These are phyloP conservation scores for Colletotrichum eremochloae DNA, from an alignment of 2,329 filamentous ascomycete genomes.

Conservation along the genomic window DNA sequence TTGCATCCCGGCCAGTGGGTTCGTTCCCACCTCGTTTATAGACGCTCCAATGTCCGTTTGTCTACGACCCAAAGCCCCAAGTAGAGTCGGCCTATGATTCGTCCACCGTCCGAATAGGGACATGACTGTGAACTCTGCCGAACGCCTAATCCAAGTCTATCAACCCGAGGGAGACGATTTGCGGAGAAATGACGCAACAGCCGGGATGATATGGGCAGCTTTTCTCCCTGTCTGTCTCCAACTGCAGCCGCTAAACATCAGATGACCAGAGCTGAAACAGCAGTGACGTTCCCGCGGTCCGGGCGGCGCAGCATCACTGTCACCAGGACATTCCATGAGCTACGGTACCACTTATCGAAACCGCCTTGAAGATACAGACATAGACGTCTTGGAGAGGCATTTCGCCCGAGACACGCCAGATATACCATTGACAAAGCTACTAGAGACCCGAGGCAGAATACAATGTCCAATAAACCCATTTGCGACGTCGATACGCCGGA, in stretches of 20 bases:
- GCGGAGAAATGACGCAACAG: conserved; percentile 34
- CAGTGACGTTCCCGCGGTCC: conserved; percentile 24
- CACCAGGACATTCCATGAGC: neutral
- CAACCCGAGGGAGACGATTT: conserved; percentile 12
- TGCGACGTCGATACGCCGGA: conserved; percentile 49
- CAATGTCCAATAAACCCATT: conserved; percentile 50
- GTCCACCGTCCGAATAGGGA: neutral
- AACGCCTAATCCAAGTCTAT: neutral
- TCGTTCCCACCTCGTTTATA: no score
- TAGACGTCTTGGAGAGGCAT: neutral
- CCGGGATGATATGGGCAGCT: neutral
- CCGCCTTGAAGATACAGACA: neutral
- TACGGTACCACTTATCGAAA: neutral
- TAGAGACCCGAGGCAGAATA: neutral
- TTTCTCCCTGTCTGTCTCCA: conserved; percentile 19
- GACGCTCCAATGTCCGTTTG: neutral
- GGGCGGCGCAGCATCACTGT: neutral
- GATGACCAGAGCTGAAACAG: conserved; percentile 38
- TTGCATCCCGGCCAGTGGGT: neutral
- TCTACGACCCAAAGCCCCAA: neutral
- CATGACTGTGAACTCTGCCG: neutral
- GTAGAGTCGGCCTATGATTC: no score
- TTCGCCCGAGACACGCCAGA: neutral
- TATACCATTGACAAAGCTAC: neutral
- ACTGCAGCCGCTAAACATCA: conserved; percentile 17